Evolutionary conservation across 306 rosid genomes (phyloP).

Genomic region (Betula pendula): DNA sequence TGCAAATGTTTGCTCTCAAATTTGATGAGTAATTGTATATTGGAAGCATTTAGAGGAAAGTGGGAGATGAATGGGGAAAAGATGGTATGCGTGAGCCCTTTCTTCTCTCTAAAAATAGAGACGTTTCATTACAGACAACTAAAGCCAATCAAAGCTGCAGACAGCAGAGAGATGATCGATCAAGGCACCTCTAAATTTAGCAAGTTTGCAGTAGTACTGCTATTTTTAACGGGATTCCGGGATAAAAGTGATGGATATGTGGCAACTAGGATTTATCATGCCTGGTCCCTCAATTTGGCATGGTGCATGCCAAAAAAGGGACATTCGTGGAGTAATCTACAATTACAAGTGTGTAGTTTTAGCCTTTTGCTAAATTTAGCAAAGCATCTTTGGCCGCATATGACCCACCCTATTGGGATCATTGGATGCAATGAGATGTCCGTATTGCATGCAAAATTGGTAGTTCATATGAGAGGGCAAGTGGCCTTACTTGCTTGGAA

Average conservation of each 20-base stretch:
- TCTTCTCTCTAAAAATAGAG: neutral
- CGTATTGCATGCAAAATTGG: no score
- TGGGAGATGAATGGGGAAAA: conserved; percentile 34
- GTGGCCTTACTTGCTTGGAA: no score
- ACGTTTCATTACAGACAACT: neutral
- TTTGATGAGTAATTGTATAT: neutral
- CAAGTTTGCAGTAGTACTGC: neutral
- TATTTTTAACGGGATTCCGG: neutral
- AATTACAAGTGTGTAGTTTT: neutral
- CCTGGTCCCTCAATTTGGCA: neutral
- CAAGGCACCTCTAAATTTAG: conserved; percentile 14
- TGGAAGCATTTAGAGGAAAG: conserved; percentile 20
- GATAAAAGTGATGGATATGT: neutral
- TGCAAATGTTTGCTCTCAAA: conserved; percentile 5
- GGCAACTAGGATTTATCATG: neutral
- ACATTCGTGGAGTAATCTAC: neutral
- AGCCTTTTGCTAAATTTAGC: neutral
- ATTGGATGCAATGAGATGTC: no score
- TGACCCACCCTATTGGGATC: neutral
- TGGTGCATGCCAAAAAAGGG: neutral
- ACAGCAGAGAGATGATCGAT: conserved; percentile 10
- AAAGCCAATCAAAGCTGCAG: conserved; percentile 7
- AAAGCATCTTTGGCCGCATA: neutral
- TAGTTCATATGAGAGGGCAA: no score
- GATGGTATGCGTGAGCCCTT: conserved; percentile 26